Evolutionary conservation across 495 filamentous ascomycete species (phyloP).

Genomic region (Aeminium ludgeri): DNA sequence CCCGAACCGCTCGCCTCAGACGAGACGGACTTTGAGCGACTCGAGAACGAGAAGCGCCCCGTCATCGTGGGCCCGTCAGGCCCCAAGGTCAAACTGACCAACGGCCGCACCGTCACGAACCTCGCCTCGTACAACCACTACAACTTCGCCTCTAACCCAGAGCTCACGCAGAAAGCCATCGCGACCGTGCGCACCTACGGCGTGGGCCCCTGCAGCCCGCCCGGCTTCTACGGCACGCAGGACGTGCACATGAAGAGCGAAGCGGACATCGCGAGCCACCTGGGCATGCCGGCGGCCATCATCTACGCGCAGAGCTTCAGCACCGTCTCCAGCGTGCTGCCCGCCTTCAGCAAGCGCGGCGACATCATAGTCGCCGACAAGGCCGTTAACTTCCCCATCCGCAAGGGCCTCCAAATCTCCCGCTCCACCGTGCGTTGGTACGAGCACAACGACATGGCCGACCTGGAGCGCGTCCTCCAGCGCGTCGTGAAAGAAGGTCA

Average conservation of each 20-base stretch:
- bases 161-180: slow-evolving; percentile 85
- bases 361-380: slow-evolving; percentile 98
- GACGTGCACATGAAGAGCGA: slow-evolving; percentile 97
- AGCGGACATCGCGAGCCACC: slow-evolving; percentile 73
- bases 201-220: slow-evolving; percentile 88
- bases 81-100: slow-evolving; percentile 63
- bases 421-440: slow-evolving; percentile 84
- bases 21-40: slow-evolving; percentile 54
- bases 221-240: slow-evolving; percentile 95
- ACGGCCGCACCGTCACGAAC: slow-evolving; percentile 73
- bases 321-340: slow-evolving; percentile 85
- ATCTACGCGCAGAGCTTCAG: slow-evolving; percentile 91
- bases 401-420: slow-evolving; percentile 85
- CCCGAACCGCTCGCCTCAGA: slow-evolving; percentile 76
- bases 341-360: slow-evolving; percentile 88
- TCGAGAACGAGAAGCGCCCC: slow-evolving; percentile 68
- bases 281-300: slow-evolving; percentile 77
- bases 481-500: slow-evolving; percentile 76
- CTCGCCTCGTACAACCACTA: slow-evolving; percentile 91
- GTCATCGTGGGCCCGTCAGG: slow-evolving; percentile 73
- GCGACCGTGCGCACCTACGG: slow-evolving; percentile 87
- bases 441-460: slow-evolving; percentile 89
- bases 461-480: slow-evolving; percentile 71
- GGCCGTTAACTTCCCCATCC: slow-evolving; percentile 82
- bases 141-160: slow-evolving; percentile 84